Base-by-base conservation (phyloP, 768 basidiomycete genomes). In the Gelatoporia subvermispora region DNA sequence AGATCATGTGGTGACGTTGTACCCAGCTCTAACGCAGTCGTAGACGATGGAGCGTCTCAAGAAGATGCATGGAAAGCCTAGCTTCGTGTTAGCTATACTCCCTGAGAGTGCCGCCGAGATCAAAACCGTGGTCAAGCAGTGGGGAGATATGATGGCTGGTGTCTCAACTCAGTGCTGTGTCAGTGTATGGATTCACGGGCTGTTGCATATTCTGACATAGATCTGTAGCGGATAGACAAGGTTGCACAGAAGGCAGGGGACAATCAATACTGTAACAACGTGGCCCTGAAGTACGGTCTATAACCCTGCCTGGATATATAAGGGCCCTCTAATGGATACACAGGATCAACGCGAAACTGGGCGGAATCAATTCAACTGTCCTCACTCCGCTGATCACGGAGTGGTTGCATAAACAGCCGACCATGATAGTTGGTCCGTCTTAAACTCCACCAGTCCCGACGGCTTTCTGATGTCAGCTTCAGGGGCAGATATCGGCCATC, bases 221-320 rank as follows among this genome's bases (percentile, higher is more conserved):
- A 11, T 21, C n/a, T 13, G 28, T 13, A 31, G 28, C 28, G 28
- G 28, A 31, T 31, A 31, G 28, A 31, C 8, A 8, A 21, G 59
- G 61, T 61, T 72, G 1, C 59, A 62, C 36, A 59, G 59, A 1
- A 77, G 74, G 37, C 59, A 47, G 48, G 50, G 71, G 4, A 37
- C 13, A 31, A 75, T 24, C 78, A 81, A 39, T 82, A 84, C 46
- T 73, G 65, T 55, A 80, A 78, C 41, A 85, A 82, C 44, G 67
- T 81, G 3, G 74, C 74, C 0, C 58, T 83, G 7, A 82, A 82
- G 77, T 76, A 41, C 39, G 68, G 28, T 31, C 13, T n/a, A n/a
- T n/a, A 5, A 31, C 28, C 28, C 28, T 31, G n/a, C n/a, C 28
- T 7, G 5, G 28, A 31, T 31, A 31, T 5, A 5, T 13, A 7